A percentile compares a stretch with the other conserved stretches of the same genome.
Evolutionary conservation across 2,329 filamentous ascomycete species (phyloP).

Genomic region (Nothophoma quercina): DNA sequence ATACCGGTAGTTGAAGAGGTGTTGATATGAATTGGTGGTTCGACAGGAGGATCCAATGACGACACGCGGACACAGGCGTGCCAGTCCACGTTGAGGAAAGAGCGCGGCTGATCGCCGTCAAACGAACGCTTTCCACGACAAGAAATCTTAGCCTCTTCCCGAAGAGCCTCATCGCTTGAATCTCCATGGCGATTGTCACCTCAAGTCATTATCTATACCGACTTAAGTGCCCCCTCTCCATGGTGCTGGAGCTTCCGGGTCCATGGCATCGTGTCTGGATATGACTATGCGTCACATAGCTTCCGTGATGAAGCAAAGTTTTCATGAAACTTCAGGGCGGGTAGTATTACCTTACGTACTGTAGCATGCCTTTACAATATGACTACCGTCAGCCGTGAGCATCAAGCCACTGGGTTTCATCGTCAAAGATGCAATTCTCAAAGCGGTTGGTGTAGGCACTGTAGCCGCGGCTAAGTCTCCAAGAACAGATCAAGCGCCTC

Average conservation of each 20-base stretch:
- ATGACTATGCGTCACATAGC: not conserved
- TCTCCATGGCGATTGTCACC: not conserved
- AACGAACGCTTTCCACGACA: not conserved
- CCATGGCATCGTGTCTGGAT: not conserved
- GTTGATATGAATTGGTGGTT: not conserved
- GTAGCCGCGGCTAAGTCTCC: slow-evolving; percentile 4
- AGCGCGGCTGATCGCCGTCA: not conserved
- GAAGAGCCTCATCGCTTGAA: slow-evolving; percentile 3
- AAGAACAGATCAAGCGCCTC: slow-evolving; percentile 6
- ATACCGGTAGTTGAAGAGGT: not conserved
- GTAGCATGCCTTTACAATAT: not conserved
- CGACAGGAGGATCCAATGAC: not conserved
- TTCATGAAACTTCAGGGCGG: not conserved
- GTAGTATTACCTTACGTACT: slow-evolving; percentile 20
- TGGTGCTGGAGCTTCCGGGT: not conserved
- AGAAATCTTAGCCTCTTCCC: slow-evolving; percentile 5
- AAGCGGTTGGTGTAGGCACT: slow-evolving; percentile 6
- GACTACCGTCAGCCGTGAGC: not conserved
- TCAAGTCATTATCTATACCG: not conserved
- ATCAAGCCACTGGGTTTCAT: slow-evolving; percentile 13
- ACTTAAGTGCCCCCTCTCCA: not conserved
- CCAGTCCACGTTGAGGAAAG: not conserved
- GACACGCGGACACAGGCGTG: not conserved
- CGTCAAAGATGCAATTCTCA: slow-evolving; percentile 3
- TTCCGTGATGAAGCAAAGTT: not conserved